A percentile compares a stretch with the other conserved stretches of the same genome.
phyloP scores from a whole-genome alignment of 2,329 filamentous ascomycete genomes.

The Neonectria sp. region DNA sequence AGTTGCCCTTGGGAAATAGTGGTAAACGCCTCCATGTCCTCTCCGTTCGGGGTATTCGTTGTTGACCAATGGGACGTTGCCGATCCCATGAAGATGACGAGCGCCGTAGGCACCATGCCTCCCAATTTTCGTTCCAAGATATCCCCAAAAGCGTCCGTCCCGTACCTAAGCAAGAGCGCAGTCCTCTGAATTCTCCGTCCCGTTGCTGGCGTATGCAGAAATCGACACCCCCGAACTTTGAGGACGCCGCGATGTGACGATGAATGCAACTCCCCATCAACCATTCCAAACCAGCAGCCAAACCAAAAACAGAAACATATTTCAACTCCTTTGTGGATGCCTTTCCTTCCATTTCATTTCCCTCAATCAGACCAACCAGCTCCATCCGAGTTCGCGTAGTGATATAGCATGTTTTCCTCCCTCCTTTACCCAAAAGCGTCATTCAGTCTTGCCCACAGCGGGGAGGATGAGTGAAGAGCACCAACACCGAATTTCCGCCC shows the following conservation, averaged over 20 bases:
- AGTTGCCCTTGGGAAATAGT: conserved; percentile 37
- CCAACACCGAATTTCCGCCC: conserved; percentile 25
- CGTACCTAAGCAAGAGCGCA: conserved; percentile 30
- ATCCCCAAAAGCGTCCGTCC: conserved; percentile 34
- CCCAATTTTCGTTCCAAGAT: conserved; percentile 34
- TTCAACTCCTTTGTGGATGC: conserved; percentile 49
- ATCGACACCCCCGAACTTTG: conserved; percentile 39
- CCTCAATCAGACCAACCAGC: conserved; percentile 37
- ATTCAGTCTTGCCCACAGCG: conserved; percentile 24
- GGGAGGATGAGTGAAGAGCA: conserved; percentile 26
- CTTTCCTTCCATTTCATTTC: conserved; percentile 40
- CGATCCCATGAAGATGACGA: conserved; percentile 33
- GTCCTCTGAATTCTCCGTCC: conserved; percentile 26
- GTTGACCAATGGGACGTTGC: conserved; percentile 37
- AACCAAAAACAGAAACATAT: conserved; percentile 40
- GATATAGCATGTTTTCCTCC: conserved; percentile 33
- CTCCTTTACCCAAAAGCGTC: conserved; percentile 24
- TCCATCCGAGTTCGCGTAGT: conserved; percentile 40
- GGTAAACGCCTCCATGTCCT: conserved; percentile 44
- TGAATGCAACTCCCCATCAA: conserved; percentile 48
- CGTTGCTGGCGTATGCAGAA: conserved; percentile 38
- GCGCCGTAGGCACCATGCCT: conserved; percentile 37
- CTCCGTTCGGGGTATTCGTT: conserved; percentile 45
- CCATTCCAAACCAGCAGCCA: conserved; percentile 39
- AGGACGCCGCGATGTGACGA: conserved; percentile 45